phyloP scores from a whole-genome alignment of 2,329 filamentous ascomycete genomes.

The Phyllosticta citriasiana region DNA sequence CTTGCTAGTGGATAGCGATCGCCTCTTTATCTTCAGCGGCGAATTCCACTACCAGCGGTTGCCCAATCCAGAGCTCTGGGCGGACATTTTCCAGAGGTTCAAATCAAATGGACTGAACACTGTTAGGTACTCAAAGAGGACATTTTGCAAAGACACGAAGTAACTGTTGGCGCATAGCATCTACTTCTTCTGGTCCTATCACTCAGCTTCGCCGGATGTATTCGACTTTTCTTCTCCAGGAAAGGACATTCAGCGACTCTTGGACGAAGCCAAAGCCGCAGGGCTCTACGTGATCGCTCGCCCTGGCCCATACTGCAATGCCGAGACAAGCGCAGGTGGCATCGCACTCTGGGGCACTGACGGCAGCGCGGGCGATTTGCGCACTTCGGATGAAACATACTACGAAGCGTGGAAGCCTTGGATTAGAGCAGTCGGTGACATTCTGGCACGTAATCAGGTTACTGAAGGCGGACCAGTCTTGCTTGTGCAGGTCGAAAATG shows the following conservation, averaged over 20 bases:
- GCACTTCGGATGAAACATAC: slow-evolving; percentile 44
- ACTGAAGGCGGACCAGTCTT: slow-evolving; percentile 45
- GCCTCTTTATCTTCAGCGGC: slow-evolving; percentile 43
- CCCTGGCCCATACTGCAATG: slow-evolving; percentile 54
- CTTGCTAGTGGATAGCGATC: slow-evolving; percentile 41
- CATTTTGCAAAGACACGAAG: background rate
- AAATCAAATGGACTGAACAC: slow-evolving; percentile 42
- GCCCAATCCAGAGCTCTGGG: slow-evolving; percentile 41
- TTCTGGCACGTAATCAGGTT: slow-evolving; percentile 44
- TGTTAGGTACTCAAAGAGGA: slow-evolving; percentile 24
- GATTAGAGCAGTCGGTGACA: slow-evolving; percentile 39
- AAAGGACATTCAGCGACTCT: slow-evolving; percentile 43
- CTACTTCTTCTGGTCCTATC: slow-evolving; percentile 41
- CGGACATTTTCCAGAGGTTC: slow-evolving; percentile 42
- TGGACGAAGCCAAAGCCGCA: slow-evolving; percentile 44
- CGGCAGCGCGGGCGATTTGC: slow-evolving; percentile 44
- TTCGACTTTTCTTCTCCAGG: slow-evolving; percentile 44
- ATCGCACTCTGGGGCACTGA: slow-evolving; percentile 55
- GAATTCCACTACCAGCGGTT: slow-evolving; percentile 46
- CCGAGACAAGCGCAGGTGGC: slow-evolving; percentile 52
- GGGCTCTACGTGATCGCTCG: slow-evolving; percentile 47
- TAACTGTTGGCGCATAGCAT: slow-evolving; percentile 14
- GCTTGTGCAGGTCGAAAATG: slow-evolving; percentile 50
- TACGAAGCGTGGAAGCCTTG: slow-evolving; percentile 47
- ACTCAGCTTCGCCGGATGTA: slow-evolving; percentile 34